Percentiles rank a stretch among this genome's conserved stretches.
Evolutionary conservation across 1,284 basidiomycete genomes (phyloP).

Genomic region (Sutorius eximius): DNA sequence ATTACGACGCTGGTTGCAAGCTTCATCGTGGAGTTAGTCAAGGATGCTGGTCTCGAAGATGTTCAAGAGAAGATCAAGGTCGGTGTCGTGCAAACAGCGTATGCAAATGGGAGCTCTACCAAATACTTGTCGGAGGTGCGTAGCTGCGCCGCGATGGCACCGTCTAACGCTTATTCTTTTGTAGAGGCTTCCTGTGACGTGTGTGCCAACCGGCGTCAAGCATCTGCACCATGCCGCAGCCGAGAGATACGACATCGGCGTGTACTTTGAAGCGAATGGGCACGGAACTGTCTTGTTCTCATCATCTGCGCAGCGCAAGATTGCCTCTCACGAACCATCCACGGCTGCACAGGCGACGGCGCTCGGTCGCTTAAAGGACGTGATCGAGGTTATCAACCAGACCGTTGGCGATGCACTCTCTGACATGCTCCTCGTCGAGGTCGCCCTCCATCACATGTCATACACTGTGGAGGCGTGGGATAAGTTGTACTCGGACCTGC

Average conservation of each 20-base stretch:
- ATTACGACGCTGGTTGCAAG: slow-evolving; percentile 93
- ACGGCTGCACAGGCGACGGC: slow-evolving; percentile 82
- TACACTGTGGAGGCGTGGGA: slow-evolving; percentile 92
- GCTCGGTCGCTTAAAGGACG: slow-evolving; percentile 71
- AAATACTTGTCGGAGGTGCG: slow-evolving; percentile 82
- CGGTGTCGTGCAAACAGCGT: slow-evolving; percentile 97
- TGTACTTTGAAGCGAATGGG: slow-evolving; percentile 99
- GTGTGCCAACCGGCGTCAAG: slow-evolving; percentile 97
- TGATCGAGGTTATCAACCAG: slow-evolving; percentile 92
- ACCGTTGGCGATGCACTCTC: slow-evolving; percentile 97
- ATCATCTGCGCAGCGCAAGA: slow-evolving; percentile 58
- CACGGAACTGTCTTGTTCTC: slow-evolving; percentile 99
- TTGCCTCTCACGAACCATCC: slow-evolving; percentile 66
- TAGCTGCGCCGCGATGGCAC: neutral
- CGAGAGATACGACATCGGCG: slow-evolving; percentile 84
- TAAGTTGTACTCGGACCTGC: slow-evolving; percentile 89
- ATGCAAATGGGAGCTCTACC: slow-evolving; percentile 97
- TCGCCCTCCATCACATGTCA: slow-evolving; percentile 84
- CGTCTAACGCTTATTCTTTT: neutral
- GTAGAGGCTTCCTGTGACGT: slow-evolving; percentile 89
- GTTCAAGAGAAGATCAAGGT: slow-evolving; percentile 58
- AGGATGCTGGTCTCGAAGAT: slow-evolving; percentile 73
- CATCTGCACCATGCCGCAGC: slow-evolving; percentile 98
- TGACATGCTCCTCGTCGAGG: slow-evolving; percentile 95
- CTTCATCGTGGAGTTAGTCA: slow-evolving; percentile 91